phyloP scores from a whole-genome alignment of 1,139 yeast species.

The Lodderomyces metapsilosis region DNA sequence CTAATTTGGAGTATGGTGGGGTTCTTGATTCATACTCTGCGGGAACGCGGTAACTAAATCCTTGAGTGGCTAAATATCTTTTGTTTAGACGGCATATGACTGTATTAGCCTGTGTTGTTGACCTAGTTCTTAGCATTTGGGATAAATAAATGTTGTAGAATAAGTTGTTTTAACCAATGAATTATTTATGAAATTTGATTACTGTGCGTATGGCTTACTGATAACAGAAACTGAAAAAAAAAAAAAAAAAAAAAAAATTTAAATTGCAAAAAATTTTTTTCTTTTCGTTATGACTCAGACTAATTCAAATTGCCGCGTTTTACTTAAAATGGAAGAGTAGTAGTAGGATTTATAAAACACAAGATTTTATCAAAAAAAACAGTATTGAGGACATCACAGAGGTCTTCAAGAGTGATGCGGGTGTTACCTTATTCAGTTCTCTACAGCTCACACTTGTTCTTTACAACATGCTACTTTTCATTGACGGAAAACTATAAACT shows the following conservation, averaged over 20 bases:
- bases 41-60: constrained; percentile 45
- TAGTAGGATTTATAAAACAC: too few relatives aligned
- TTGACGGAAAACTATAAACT: too few relatives aligned
- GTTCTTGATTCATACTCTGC: constrained; percentile 62
- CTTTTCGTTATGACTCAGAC: constrained; percentile 8
- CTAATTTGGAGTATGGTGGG: constrained; percentile 83
- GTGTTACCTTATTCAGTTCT: too few relatives aligned
- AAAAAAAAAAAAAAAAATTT: neutral
- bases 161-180: constrained; percentile 11
- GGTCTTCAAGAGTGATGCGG: too few relatives aligned
- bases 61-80: constrained; percentile 32
- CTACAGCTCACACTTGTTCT: too few relatives aligned
- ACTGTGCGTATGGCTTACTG: too few relatives aligned
- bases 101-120: neutral
- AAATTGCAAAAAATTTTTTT: constrained; percentile 5
- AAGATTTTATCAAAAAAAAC: too few relatives aligned
- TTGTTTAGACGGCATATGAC: neutral
- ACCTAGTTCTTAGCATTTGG: constrained; percentile 2
- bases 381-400: too few relatives aligned
- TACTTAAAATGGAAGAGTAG: neutral
- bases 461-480: too few relatives aligned
- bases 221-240: neutral
- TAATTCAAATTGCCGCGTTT: constrained; percentile 8
- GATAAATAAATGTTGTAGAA: neutral
- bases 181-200: constrained; percentile 13